Conservation (phyloP, 805 yeast species). For the Kodamaea leandrae region DNA sequence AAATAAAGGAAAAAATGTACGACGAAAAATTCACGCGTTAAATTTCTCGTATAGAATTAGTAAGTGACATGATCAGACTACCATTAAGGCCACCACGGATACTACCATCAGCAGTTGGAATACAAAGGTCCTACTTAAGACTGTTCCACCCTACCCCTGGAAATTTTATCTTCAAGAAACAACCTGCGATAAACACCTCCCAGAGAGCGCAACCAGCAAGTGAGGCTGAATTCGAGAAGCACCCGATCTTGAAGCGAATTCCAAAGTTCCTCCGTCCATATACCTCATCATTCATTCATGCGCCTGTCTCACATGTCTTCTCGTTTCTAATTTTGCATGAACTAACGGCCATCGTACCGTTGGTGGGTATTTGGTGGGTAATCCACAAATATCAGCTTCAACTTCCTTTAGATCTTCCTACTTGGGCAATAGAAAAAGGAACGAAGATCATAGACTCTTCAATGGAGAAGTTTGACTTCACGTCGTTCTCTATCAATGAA, state of each 20-base stretch:
- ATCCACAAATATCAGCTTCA: conserved; percentile 54
- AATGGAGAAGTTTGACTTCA: conserved; percentile 37
- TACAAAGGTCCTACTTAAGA: neutral
- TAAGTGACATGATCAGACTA: neutral
- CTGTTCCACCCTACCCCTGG: neutral
- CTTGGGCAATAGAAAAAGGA: conserved; percentile 61
- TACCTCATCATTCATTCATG: conserved; percentile 47
- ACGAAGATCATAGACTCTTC: conserved; percentile 54
- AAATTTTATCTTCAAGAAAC: conserved; percentile 2
- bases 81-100: neutral
- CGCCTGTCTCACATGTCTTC: conserved; percentile 60
- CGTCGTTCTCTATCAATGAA: conserved; percentile 42
- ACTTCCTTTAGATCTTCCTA: conserved; percentile 54
- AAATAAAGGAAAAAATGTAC: conserved; percentile 5
- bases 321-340: conserved; percentile 72
- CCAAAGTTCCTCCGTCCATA: conserved; percentile 53
- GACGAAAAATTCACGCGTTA: conserved; percentile 5
- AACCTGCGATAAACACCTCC: neutral
- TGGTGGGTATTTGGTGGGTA: conserved; percentile 64
- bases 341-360: conserved; percentile 68
- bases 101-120: neutral
- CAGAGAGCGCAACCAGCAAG: neutral
- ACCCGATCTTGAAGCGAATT: conserved; percentile 36
- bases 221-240: conserved; percentile 5
- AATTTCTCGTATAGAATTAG: conserved; percentile 1